Conservation (phyloP, 2,329 filamentous ascomycete genomes). For the Talaromyces piceae region DNA sequence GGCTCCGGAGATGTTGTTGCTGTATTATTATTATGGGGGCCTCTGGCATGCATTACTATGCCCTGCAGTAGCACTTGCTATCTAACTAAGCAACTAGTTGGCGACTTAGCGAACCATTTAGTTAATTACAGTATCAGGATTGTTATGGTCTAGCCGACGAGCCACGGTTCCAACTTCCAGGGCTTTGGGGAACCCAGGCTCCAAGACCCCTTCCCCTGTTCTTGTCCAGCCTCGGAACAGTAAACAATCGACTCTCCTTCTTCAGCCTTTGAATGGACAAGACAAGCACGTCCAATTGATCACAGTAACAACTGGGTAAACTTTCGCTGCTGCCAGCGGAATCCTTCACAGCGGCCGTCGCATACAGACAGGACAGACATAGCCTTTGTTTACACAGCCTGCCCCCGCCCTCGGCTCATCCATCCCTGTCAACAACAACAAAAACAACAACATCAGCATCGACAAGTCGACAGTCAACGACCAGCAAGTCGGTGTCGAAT, state of each 20-base stretch:
- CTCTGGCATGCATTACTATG: too few species aligned
- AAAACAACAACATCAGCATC: too few species aligned
- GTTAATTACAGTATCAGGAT: neutral
- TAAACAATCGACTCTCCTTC: conserved; percentile 3
- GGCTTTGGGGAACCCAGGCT: too few species aligned
- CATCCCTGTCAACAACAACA: neutral
- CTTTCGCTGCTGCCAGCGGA: too few species aligned
- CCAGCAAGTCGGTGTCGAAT: too few species aligned
- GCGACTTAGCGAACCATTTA: too few species aligned
- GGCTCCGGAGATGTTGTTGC: too few species aligned
- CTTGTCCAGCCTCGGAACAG: neutral
- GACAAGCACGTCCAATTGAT: too few species aligned
- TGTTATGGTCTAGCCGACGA: neutral
- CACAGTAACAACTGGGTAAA: too few species aligned
- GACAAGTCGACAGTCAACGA: neutral
- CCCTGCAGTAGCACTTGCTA: too few species aligned
- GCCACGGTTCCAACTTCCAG: neutral
- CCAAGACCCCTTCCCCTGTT: neutral
- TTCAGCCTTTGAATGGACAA: neutral
- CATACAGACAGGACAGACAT: neutral
- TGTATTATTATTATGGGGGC: too few species aligned
- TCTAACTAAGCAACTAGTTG: too few species aligned
- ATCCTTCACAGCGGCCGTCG: neutral
- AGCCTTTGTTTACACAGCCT: neutral
- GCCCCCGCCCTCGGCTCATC: neutral